These are phyloP conservation scores for Eragrostis tef DNA, from an alignment of 202 grass and related monocot species.

Conservation along the genomic window DNA sequence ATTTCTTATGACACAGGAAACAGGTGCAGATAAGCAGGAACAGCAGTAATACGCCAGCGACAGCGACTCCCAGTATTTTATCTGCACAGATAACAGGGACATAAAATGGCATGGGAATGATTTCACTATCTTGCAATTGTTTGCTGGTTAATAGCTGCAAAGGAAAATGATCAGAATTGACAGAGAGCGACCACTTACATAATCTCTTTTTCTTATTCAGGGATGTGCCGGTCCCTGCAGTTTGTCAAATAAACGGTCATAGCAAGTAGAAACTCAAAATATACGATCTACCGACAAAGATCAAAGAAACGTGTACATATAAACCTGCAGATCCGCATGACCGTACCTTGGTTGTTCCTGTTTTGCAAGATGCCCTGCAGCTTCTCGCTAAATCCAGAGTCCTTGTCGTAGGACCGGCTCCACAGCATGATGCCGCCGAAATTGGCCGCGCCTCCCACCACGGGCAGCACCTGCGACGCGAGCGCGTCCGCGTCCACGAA, in stretches of 20 bases:
- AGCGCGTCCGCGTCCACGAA: constrained; percentile 53
- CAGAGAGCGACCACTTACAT: too few species aligned
- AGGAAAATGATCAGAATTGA: too few species aligned
- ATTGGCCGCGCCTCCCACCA: constrained; percentile 43
- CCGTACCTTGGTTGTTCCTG: constrained; percentile 18
- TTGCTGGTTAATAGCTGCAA: not conserved
- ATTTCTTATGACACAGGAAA: constrained; percentile 8
- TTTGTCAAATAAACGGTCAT: too few species aligned
- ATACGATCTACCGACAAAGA: too few species aligned
- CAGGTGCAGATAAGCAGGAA: not conserved
- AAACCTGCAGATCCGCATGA: not conserved
- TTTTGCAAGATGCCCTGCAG: constrained; percentile 44
- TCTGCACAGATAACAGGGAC: constrained; percentile 22
- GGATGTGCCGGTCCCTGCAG: too few species aligned
- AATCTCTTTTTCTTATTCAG: too few species aligned
- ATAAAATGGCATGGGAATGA: not conserved
- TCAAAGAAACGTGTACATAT: too few species aligned
- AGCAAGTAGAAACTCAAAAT: too few species aligned
- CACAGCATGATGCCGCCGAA: constrained; percentile 79
- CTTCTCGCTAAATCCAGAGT: constrained; percentile 48
- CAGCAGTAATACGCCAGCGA: constrained; percentile 28
- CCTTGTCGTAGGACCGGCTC: constrained; percentile 54
- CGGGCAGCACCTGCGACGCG: constrained; percentile 51
- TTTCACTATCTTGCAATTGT: not conserved
- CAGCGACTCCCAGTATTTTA: constrained; percentile 30